Evolutionary conservation across 768 basidiomycete genomes (phyloP).

Genomic region (Termitomyces sp.): DNA sequence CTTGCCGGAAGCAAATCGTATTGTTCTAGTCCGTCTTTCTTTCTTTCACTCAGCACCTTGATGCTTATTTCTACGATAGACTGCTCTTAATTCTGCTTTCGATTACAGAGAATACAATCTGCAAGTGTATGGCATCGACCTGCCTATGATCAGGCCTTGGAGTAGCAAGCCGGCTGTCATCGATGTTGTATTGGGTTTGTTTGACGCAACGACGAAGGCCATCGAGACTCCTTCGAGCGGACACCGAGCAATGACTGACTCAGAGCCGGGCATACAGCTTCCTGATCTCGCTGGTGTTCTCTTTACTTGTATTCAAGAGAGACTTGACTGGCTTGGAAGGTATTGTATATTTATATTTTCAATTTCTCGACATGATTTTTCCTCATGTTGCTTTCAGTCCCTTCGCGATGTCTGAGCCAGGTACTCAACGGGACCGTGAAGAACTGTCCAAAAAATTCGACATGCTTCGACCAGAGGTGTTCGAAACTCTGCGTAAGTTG

Average conservation of each 20-base stretch:
- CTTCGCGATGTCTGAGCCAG: constrained; percentile 42
- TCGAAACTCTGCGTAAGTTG: constrained; percentile 75
- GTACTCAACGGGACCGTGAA: constrained; percentile 51
- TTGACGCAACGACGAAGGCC: constrained; percentile 55
- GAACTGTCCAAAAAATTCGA: constrained; percentile 66
- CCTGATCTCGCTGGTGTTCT: constrained; percentile 61
- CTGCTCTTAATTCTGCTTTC: constrained; percentile 65
- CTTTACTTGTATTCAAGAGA: constrained; percentile 66
- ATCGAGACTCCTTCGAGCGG: constrained; percentile 35
- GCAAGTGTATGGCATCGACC: constrained; percentile 73
- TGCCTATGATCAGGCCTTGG: constrained; percentile 77
- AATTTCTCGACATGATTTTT: neutral
- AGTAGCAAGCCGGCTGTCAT: constrained; percentile 69
- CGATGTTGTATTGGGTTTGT: constrained; percentile 68
- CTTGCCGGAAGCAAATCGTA: constrained; percentile 65
- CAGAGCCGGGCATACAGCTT: constrained; percentile 50
- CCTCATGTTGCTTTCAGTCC: constrained; percentile 28
- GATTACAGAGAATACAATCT: constrained; percentile 72
- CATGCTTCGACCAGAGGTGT: constrained; percentile 68
- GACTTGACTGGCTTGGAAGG: constrained; percentile 68
- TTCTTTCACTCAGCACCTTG: neutral
- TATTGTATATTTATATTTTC: constrained; percentile 18
- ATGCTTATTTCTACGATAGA: constrained; percentile 36
- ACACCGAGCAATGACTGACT: constrained; percentile 18
- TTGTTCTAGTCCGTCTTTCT: constrained; percentile 55